Evolutionary conservation across 1,139 yeast genomes (phyloP).

Genomic region (Zhuliangozyma blackwelliae): DNA sequence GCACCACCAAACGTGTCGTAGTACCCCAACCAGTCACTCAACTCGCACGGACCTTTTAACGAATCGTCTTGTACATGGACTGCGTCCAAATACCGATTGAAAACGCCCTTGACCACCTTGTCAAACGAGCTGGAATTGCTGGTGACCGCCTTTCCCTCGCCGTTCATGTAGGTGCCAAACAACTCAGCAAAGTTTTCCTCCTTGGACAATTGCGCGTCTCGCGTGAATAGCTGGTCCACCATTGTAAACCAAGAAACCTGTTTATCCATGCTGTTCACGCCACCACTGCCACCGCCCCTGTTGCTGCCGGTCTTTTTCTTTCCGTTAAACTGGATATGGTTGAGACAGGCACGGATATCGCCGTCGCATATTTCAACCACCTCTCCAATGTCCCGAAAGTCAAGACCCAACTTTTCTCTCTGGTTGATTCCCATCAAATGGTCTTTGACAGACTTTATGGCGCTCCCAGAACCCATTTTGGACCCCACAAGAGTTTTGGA

Average conservation of each 20-base stretch:
- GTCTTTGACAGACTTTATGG: constrained; percentile 39
- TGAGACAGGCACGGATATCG: constrained; percentile 82
- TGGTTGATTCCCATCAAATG: constrained; percentile 30
- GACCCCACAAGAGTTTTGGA: constrained; percentile 37
- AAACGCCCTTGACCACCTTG: constrained; percentile 69
- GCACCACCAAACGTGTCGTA: constrained; percentile 50
- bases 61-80: constrained; percentile 62
- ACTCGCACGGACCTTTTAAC: constrained; percentile 53
- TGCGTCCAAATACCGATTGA: constrained; percentile 52
- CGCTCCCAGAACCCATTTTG: constrained; percentile 31
- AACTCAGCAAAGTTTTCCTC: constrained; percentile 45
- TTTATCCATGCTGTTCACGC: constrained; percentile 30
- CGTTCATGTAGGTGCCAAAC: constrained; percentile 28
- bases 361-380: constrained; percentile 73
- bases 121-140: constrained; percentile 51
- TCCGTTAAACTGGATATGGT: constrained; percentile 70
- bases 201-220: constrained; percentile 44
- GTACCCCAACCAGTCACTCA: constrained; percentile 77
- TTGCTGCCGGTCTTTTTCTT: constrained; percentile 14
- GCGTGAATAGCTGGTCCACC: constrained; percentile 50
- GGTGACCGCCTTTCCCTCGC: constrained; percentile 38
- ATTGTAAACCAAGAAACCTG: constrained; percentile 59
- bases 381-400: constrained; percentile 37
- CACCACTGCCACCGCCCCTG: constrained; percentile 7
- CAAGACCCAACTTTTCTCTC: constrained; percentile 29